A percentile compares a stretch with the other conserved stretches of the same genome.
These are phyloP conservation scores for Tolypocladium tundrense DNA, from an alignment of 2,329 filamentous ascomycete genomes.

Conservation along the genomic window DNA sequence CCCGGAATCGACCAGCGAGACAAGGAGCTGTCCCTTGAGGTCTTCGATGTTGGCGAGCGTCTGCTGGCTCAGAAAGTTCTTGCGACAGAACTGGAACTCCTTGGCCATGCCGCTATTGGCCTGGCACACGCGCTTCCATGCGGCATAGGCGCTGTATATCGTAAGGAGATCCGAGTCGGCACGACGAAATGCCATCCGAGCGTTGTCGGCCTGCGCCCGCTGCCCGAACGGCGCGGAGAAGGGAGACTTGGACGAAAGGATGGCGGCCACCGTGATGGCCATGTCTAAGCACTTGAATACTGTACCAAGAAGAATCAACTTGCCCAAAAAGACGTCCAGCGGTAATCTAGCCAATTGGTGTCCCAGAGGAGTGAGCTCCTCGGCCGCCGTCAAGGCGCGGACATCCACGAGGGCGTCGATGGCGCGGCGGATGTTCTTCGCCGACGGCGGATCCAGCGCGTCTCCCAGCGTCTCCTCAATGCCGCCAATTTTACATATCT, in stretches of 20 bases:
- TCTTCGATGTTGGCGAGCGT: constrained; percentile 90
- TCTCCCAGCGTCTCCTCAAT: constrained; percentile 84
- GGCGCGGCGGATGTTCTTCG: constrained; percentile 86
- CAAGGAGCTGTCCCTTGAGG: constrained; percentile 81
- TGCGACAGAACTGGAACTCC: constrained; percentile 85
- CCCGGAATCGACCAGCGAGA: constrained; percentile 75
- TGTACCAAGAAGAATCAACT: constrained; percentile 76
- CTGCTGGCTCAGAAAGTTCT: constrained; percentile 86
- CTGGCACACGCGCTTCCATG: constrained; percentile 78
- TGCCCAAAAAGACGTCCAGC: constrained; percentile 88
- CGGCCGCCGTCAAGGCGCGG: constrained; percentile 68
- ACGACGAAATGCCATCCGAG: constrained; percentile 67
- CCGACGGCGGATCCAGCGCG: constrained; percentile 80
- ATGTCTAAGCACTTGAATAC: constrained; percentile 90
- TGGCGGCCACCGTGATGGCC: constrained; percentile 82
- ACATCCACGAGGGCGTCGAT: constrained; percentile 92
- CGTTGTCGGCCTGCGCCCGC: constrained; percentile 69
- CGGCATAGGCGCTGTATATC: constrained; percentile 82
- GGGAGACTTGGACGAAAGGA: constrained; percentile 88
- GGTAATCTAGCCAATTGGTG: constrained; percentile 80
- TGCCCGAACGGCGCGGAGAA: constrained; percentile 83
- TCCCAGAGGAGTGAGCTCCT: constrained; percentile 81
- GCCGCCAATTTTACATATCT: constrained; percentile 90
- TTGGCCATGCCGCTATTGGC: constrained; percentile 50
- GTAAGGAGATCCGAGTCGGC: constrained; percentile 89